These are phyloP conservation scores for Lodderomyces beijingensis DNA, from an alignment of 1,139 yeast species.

Conservation along the genomic window DNA sequence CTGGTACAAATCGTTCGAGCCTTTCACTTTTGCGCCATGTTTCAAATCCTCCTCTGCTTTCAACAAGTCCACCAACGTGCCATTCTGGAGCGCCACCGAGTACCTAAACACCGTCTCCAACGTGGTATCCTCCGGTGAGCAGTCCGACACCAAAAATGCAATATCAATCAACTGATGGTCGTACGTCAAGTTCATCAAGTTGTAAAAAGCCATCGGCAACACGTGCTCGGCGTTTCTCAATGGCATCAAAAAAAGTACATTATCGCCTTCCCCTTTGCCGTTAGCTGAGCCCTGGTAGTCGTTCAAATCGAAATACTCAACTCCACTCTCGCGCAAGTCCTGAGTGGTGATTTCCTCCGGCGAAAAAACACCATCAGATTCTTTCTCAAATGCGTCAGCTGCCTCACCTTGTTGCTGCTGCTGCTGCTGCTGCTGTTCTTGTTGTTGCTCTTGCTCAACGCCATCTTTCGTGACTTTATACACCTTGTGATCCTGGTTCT, in stretches of 20 bases:
- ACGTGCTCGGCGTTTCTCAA: conserved; percentile 79
- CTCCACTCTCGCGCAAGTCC: conserved; percentile 26
- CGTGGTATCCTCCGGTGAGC: conserved; percentile 72
- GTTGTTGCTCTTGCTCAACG: conserved; percentile 15
- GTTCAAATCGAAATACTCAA: conserved; percentile 59
- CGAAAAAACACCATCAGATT: conserved; percentile 4
- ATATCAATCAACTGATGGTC: conserved; percentile 78
- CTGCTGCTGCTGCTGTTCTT: conserved; percentile 2
- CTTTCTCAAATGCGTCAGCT: not conserved
- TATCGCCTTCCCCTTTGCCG: conserved; percentile 58
- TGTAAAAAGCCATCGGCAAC: conserved; percentile 77
- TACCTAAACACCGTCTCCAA: conserved; percentile 63
- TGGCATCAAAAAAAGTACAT: conserved; percentile 70
- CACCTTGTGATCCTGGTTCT: conserved; percentile 14
- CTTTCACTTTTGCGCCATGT: conserved; percentile 30
- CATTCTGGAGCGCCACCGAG: conserved; percentile 65
- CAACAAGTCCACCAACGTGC: conserved; percentile 53
- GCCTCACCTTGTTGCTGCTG: conserved; percentile 1
- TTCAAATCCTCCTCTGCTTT: conserved; percentile 35
- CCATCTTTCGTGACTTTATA: conserved; percentile 41
- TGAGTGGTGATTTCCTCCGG: conserved; percentile 12
- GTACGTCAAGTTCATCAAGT: conserved; percentile 80
- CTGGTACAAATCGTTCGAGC: conserved; percentile 59
- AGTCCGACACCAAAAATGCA: conserved; percentile 82
- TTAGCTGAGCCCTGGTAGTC: conserved; percentile 51